Percentiles rank a stretch among this genome's conserved stretches.
These are phyloP conservation scores for Aspergillus sp. DNA, from an alignment of 2,329 filamentous ascomycete genomes.

Conservation along the genomic window DNA sequence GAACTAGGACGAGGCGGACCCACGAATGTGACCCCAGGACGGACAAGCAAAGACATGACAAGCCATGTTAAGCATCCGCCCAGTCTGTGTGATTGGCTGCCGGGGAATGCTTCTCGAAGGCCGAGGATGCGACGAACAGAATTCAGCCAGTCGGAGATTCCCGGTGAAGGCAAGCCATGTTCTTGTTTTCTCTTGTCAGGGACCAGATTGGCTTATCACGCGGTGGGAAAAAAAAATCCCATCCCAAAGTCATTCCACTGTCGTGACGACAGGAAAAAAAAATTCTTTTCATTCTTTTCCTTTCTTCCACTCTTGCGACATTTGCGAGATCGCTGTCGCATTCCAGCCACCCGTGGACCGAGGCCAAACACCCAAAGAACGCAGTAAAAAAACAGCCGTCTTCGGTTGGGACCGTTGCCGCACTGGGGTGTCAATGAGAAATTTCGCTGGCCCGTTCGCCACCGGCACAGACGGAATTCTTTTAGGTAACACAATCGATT, in stretches of 20 bases:
- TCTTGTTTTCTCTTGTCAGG: not conserved
- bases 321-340: not conserved
- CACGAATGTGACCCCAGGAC: conserved; percentile 31
- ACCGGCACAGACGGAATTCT: conserved; percentile 14
- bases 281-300: not conserved
- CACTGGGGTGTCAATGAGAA: not conserved
- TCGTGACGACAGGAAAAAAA: not conserved
- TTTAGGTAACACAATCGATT: conserved; percentile 22
- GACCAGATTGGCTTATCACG: not conserved
- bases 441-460: conserved; percentile 5
- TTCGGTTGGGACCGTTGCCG: conserved; percentile 3
- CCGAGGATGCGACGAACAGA: not conserved
- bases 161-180: not conserved
- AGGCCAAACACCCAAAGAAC: not conserved
- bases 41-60: conserved; percentile 14
- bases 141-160: conserved; percentile 5
- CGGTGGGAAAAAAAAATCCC: not conserved
- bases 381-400: not conserved
- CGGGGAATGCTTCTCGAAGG: conserved; percentile 12
- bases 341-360: too few species aligned
- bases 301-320: not conserved
- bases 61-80: conserved; percentile 21
- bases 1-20: conserved; percentile 9
- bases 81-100: conserved; percentile 12
- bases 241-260: not conserved